Base-by-base conservation (phyloP, 768 basidiomycete genomes). In the Leccinum disarticulatum region DNA sequence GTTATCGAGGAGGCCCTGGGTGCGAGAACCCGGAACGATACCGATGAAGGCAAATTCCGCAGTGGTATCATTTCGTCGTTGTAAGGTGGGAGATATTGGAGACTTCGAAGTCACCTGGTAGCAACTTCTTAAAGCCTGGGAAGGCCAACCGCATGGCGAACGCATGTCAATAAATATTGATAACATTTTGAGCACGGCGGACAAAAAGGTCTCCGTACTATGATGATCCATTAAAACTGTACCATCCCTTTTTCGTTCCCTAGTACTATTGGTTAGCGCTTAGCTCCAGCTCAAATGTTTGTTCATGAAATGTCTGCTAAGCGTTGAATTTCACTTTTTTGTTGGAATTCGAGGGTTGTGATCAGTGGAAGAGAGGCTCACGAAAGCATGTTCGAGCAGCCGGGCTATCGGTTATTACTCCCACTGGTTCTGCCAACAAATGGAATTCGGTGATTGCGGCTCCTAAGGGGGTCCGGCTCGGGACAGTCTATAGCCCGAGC, bases 11-110 rank as follows among this genome's bases (percentile, higher is more conserved):
- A 11, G 2, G 59, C 30, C 51, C 64, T 69, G 28, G 62, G 61
- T 38, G 66, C 61, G 47, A 73, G 54, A 11, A 59, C 58, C 49
- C 64, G 62, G 52, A 70, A 63, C 0, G 61, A 66, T 60, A 63
- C 52, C 22, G 64, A 63, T 0, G 49, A 60, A 8, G 69, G 62
- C 30, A 64, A 54, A 47, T 48, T 57, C 54, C 59, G 60, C 36
- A 66, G 56, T 6, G 53, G 58, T 35, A 64, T 52, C 68, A 64
- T 68, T 52, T 54, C 38, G 6, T 15, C 47, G 19, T 10, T 43
- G n/a, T 43, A 48, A 57, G 50, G 31, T 38, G 50, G 14, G 28
- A 31, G 25, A n/a, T 52, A 9, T 55, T 47, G 8, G n/a, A 17
- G 47, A 47, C n/a, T 43, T 35, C 10, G 38, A 41, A 41, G 38